Percentiles rank a stretch among this genome's conserved stretches.
Conservation (phyloP, 257 asterid genomes). For the Solanum gracilifrons region DNA sequence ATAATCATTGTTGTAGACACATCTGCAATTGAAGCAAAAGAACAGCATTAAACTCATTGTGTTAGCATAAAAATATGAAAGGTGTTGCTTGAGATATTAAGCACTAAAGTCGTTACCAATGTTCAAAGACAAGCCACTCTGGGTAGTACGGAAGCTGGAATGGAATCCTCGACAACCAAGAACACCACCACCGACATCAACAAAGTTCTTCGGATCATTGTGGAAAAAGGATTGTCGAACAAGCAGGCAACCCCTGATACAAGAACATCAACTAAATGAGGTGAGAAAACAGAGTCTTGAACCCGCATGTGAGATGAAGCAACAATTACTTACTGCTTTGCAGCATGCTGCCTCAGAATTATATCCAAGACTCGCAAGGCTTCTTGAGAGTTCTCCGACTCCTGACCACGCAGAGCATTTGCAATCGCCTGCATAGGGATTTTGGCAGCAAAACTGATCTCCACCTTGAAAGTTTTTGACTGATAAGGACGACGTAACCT, state of each 20-base stretch:
- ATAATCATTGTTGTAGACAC: conserved; percentile 86
- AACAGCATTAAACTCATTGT: neutral
- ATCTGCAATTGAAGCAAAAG: conserved; percentile 26
- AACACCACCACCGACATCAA: conserved; percentile 85
- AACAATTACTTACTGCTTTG: conserved; percentile 60
- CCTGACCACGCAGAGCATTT: conserved; percentile 81
- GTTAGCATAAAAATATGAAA: neutral
- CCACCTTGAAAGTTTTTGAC: conserved; percentile 75
- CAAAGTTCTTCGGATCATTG: conserved; percentile 53
- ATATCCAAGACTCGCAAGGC: conserved; percentile 83
- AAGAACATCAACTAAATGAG: neutral
- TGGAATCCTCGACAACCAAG: conserved; percentile 88
- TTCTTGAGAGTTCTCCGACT: conserved; percentile 71
- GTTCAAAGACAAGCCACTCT: conserved; percentile 76
- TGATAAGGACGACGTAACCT: conserved; percentile 60
- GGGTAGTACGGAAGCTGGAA: conserved; percentile 77
- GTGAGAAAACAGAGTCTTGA: neutral
- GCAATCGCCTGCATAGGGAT: conserved; percentile 84
- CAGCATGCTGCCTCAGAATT: conserved; percentile 89
- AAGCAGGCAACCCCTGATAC: conserved; percentile 72
- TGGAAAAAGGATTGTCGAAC: conserved; percentile 83
- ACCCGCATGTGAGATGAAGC: neutral
- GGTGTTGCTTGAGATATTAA: neutral
- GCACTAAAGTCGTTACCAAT: conserved; percentile 33
- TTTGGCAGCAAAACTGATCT: conserved; percentile 73